phyloP scores from a whole-genome alignment of 495 filamentous ascomycete species.

The Aspergillus olivimuriae region DNA sequence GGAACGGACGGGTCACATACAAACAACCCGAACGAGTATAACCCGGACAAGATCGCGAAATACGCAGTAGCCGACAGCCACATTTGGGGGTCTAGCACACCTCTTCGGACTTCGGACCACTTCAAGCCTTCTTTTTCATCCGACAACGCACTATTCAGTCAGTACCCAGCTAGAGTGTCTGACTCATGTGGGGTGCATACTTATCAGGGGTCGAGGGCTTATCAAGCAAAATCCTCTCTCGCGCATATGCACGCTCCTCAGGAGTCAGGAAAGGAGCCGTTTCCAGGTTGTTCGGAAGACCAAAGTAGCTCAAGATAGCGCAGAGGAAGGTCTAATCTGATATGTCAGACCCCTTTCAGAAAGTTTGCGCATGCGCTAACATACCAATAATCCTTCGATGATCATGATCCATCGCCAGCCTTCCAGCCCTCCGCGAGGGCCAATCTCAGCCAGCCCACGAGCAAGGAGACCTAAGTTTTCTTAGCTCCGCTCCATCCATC shows the following conservation, averaged over 20 bases:
- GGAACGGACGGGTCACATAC: too few relatives aligned
- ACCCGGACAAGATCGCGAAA: constrained; percentile 36
- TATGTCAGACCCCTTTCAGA: too few relatives aligned
- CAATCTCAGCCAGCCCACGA: constrained; percentile 61
- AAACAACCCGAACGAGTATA: constrained; percentile 41
- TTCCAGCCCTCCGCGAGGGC: constrained; percentile 36
- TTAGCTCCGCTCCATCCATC: constrained; percentile 2
- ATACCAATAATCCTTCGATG: constrained; percentile 54
- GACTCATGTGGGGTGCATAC: too few relatives aligned
- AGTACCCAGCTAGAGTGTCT: too few relatives aligned
- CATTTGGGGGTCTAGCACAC: constrained; percentile 28
- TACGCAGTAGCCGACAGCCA: constrained; percentile 40
- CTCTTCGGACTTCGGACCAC: constrained; percentile 39
- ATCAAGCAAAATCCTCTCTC: constrained; percentile 31
- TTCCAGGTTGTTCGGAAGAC: constrained; percentile 48
- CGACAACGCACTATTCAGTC: constrained; percentile 4
- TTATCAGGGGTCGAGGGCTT: constrained; percentile 27
- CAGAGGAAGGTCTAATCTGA: constrained; percentile 45
- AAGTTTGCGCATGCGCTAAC: too few relatives aligned
- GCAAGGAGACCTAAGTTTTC: constrained; percentile 65
- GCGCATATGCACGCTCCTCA: constrained; percentile 42
- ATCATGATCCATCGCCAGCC: constrained; percentile 63
- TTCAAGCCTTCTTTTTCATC: constrained; percentile 29
- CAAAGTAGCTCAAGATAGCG: constrained; percentile 44
- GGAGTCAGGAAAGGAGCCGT: constrained; percentile 44